Conservation (phyloP, 1,139 yeast species). For the Blastobotrys serpentis region DNA sequence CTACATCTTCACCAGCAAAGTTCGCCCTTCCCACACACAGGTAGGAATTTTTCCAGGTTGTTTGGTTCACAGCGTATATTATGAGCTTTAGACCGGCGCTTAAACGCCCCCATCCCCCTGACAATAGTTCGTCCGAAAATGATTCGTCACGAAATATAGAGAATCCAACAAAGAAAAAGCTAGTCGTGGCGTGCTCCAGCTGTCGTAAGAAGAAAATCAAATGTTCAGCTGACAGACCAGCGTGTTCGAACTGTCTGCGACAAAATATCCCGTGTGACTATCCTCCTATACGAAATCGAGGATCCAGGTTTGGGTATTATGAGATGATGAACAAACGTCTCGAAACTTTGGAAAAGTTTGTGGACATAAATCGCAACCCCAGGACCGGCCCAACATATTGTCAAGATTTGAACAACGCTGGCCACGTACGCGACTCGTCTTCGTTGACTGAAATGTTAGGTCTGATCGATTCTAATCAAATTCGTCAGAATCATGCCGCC, state of each 20-base stretch:
- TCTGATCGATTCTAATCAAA: background rate
- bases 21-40: background rate
- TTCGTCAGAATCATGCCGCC: too few relatives aligned
- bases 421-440: background rate
- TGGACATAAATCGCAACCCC: conserved; percentile 22
- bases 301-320: conserved; percentile 40
- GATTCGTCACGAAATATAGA: background rate
- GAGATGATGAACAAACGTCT: conserved; percentile 38
- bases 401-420: background rate
- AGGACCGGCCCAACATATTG: conserved; percentile 3
- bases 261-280: conserved; percentile 39
- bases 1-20: background rate
- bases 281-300: conserved; percentile 39
- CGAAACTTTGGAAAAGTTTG: conserved; percentile 32
- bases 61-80: background rate
- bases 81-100: conserved; percentile 3
- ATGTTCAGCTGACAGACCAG: conserved; percentile 42
- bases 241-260: conserved; percentile 40
- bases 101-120: background rate
- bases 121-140: background rate
- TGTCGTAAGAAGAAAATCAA: conserved; percentile 41
- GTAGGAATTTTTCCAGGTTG: too few relatives aligned
- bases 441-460: conserved; percentile 2
- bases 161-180: conserved; percentile 36
- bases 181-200: conserved; percentile 40